Evolutionary conservation across 257 asterid species (phyloP), one percentile per base, ranked within the genome.

Genomic region (Gentiana straminea): DNA sequence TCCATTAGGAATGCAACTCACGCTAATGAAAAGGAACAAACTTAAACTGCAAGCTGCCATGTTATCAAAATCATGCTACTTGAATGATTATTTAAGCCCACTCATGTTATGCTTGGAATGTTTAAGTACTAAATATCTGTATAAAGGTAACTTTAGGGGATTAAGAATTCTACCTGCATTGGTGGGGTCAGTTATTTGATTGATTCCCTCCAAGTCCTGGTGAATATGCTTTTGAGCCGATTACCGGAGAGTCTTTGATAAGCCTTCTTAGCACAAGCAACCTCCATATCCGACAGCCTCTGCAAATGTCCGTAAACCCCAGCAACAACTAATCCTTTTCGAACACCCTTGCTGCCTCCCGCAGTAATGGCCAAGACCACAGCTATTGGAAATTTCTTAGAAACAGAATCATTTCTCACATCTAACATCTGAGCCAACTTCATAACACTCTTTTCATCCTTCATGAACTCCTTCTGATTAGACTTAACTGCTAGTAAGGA

Each of bases 331-430:
- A 91, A 83, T 71, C 68, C 75, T 69, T 83, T 91, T 76, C 95
- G 79, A 61, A 96, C 84, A 47, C 94, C 79, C 61, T 85, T 86
- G 77, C 97, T 91, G 54, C 96, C 92, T 37, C 98, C 90, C 2
- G 85, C 80, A 92, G 85, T 78, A 33, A 87, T 63, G 2, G 94
- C 86, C 1, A 77, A 69, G 68, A 79, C 86, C 60, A 85, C 90
- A 0, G 88, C 85, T 61, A 87, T 78, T 0, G 98, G 98, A 41
- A 77, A 87, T 78, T 83, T 91, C 83, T 87, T 83, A 3, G 79
- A 68, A 3, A 84, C 87, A 52, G 63, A 69, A 67, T 84, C 95
- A 48, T 75, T 81, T 13, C 69, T 70, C 8, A 86, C 83, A 77
- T 91, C 95, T 71, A 91, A 69, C 94, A 87, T 83, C 52, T 78